Evolutionary conservation across 257 asterid species (phyloP).

Genomic region (Prunella vulgaris): DNA sequence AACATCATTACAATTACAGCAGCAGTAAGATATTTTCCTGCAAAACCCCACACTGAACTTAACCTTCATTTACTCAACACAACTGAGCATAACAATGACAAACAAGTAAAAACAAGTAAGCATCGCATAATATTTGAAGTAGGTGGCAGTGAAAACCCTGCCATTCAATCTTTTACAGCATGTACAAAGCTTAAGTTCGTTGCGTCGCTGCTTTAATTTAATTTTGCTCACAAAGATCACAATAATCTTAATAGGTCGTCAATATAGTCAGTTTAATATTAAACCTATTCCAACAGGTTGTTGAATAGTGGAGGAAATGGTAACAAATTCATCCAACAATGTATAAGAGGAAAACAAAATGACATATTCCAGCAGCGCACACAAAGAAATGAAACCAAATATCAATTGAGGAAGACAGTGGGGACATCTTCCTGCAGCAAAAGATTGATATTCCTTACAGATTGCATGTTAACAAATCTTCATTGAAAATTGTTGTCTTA

Average conservation of each 20-base stretch:
- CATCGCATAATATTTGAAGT: background rate
- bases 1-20: background rate
- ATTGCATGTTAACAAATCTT: background rate
- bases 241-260: background rate
- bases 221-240: background rate
- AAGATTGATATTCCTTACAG: background rate
- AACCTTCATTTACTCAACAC: background rate
- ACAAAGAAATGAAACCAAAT: background rate
- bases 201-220: background rate
- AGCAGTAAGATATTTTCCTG: background rate
- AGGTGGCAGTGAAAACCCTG: background rate
- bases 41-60: background rate
- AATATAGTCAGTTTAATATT: background rate
- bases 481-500: background rate
- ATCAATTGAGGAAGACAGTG: background rate
- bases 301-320: background rate
- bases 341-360: background rate
- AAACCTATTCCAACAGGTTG: background rate
- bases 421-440: background rate
- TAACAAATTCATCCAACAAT: background rate
- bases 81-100: background rate
- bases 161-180: background rate
- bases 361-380: too few species aligned
- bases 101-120: background rate
- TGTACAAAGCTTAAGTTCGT: background rate